A percentile compares a stretch with the other conserved stretches of the same genome.
phyloP scores from a whole-genome alignment of 805 yeast species.

The Diddensiella transvaalensis region DNA sequence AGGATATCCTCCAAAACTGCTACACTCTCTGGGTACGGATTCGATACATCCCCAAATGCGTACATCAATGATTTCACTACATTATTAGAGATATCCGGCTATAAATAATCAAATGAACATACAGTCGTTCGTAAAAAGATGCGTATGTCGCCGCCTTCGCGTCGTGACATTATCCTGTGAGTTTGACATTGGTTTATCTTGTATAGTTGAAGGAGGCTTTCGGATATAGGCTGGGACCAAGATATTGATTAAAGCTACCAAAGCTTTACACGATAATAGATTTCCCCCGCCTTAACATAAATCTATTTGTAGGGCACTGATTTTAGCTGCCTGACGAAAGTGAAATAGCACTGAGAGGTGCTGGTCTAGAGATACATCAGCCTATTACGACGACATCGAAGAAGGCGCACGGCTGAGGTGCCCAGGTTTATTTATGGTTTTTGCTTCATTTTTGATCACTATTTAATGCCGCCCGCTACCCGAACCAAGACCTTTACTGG shows the following conservation, averaged over 20 bases:
- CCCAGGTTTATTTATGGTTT: too few species aligned
- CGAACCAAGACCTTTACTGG: constrained; percentile 78
- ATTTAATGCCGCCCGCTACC: background rate
- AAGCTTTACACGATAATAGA: too few species aligned
- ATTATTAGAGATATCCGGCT: background rate
- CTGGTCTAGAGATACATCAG: too few species aligned
- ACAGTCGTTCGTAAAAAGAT: constrained; percentile 44
- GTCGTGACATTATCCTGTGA: background rate
- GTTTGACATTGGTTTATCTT: background rate
- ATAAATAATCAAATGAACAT: constrained; percentile 9
- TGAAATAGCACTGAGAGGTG: too few species aligned
- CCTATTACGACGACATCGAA: too few species aligned
- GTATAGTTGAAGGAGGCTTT: background rate
- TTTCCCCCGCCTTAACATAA: too few species aligned
- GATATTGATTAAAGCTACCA: too few species aligned
- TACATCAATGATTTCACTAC: constrained; percentile 53
- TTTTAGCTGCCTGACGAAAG: too few species aligned
- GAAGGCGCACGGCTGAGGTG: too few species aligned
- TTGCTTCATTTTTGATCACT: too few species aligned
- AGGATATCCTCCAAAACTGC: constrained; percentile 65
- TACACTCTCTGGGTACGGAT: constrained; percentile 63
- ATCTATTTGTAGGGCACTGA: too few species aligned
- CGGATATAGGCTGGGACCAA: too few species aligned
- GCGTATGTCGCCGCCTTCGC: constrained; percentile 37
- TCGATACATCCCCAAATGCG: constrained; percentile 70